Percentiles rank a stretch among this genome's conserved stretches.
Conservation (phyloP, 2,329 filamentous ascomycete species). For the Colletotrichum orbiculare region DNA sequence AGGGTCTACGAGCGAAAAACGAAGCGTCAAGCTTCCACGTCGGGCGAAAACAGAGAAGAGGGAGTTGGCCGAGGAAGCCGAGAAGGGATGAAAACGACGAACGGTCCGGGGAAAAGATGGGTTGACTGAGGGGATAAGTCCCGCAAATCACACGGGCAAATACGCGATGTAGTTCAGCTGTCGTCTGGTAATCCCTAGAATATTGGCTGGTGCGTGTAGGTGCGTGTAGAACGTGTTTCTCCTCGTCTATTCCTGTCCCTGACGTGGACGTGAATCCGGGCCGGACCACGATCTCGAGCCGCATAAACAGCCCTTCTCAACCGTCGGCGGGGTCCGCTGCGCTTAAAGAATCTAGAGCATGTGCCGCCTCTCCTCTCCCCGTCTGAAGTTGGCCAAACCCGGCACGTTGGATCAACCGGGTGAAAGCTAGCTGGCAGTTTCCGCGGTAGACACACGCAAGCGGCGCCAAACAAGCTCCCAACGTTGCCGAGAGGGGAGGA, state of each 20-base stretch:
- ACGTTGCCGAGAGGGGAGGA: too few relatives aligned
- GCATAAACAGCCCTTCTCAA: conserved; percentile 3
- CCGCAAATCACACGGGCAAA: conserved; percentile 4
- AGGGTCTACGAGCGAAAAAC: background rate
- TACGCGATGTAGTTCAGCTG: conserved; percentile 4
- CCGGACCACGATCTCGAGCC: conserved; percentile 13
- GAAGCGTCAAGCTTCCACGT: conserved; percentile 24
- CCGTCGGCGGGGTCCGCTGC: background rate
- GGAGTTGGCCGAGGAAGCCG: background rate
- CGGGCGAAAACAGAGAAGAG: background rate
- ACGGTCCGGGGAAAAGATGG: conserved; percentile 7
- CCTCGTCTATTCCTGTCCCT: background rate
- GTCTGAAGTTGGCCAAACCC: conserved; percentile 16
- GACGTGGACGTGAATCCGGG: conserved; percentile 25
- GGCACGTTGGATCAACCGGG: conserved; percentile 9
- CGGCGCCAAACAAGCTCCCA: too few relatives aligned
- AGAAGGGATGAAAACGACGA: conserved; percentile 17
- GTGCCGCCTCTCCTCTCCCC: background rate
- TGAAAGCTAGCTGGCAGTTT: background rate
- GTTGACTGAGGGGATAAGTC: conserved; percentile 3
- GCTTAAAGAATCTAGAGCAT: background rate
- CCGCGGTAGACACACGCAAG: background rate
- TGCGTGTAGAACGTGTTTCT: conserved; percentile 5
- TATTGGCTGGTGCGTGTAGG: too few relatives aligned
- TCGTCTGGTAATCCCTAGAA: conserved; percentile 1